Conservation (phyloP, 2,329 filamentous ascomycete species). For the Colletotrichum filicis region DNA sequence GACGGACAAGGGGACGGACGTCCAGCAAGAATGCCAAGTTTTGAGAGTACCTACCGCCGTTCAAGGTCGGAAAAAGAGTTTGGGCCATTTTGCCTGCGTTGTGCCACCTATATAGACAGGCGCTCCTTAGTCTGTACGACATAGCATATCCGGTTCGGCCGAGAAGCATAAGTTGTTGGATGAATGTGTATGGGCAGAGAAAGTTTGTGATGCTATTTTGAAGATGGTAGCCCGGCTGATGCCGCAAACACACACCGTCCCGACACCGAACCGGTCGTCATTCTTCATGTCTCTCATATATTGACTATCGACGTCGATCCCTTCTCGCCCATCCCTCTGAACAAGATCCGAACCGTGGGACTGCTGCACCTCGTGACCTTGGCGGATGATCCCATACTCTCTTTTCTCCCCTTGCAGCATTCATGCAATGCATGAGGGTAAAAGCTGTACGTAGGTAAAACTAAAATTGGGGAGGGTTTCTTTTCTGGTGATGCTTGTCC, state of each 20-base stretch:
- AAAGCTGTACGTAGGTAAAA: not conserved
- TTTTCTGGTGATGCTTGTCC: not conserved
- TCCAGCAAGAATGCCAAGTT: not conserved
- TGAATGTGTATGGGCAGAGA: not conserved
- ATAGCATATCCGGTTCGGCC: not conserved
- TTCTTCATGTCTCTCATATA: not conserved
- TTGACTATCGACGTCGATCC: not conserved
- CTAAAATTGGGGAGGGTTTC: not conserved
- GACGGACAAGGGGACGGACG: too few species aligned
- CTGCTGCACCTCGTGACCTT: not conserved
- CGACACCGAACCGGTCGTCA: not conserved
- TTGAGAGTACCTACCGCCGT: not conserved
- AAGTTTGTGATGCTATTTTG: not conserved
- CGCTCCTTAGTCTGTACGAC: too few species aligned
- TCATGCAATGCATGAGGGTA: not conserved
- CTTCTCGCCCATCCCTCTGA: not conserved
- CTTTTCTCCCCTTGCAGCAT: not conserved
- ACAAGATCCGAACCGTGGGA: not conserved
- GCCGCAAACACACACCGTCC: not conserved
- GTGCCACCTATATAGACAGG: too few species aligned
- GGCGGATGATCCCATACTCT: not conserved
- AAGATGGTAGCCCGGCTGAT: not conserved
- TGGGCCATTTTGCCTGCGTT: not conserved
- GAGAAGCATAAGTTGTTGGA: not conserved
- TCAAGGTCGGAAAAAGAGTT: not conserved